phyloP scores from a whole-genome alignment of 257 asterid genomes.

The Ballota nigra region DNA sequence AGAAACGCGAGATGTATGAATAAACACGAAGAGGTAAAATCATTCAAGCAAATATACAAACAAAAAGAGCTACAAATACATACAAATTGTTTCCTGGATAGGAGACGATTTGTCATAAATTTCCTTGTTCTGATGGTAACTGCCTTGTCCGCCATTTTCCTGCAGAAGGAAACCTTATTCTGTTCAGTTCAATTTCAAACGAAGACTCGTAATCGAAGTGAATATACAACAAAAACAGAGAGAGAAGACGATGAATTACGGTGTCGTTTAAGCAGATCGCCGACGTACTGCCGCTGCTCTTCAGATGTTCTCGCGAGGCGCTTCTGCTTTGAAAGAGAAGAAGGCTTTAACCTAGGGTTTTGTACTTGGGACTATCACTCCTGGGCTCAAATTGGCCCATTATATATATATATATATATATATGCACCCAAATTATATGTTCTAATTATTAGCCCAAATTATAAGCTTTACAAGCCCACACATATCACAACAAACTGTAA shows the following conservation, averaged over 20 bases:
- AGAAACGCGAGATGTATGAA: not conserved
- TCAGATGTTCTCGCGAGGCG: conserved; percentile 23
- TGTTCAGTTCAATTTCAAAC: conserved; percentile 12
- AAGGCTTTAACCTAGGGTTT: conserved; percentile 34
- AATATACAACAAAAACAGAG: not conserved
- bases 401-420: not conserved
- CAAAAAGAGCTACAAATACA: conserved; percentile 8
- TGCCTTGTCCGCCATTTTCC: conserved; percentile 89
- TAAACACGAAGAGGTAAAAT: not conserved
- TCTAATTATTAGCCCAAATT: not conserved
- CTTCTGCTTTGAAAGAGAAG: not conserved
- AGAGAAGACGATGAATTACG: conserved; percentile 9
- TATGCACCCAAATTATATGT: no score
- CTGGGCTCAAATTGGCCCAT: conserved; percentile 18
- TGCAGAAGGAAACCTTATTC: not conserved
- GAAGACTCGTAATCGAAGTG: not conserved
- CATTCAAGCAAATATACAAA: not conserved
- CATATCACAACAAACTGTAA: no score
- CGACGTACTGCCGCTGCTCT: conserved; percentile 30
- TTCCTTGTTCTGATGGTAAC: conserved; percentile 86
- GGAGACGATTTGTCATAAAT: conserved; percentile 89
- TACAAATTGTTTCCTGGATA: conserved; percentile 85
- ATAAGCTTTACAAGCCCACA: no score
- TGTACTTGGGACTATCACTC: not conserved
- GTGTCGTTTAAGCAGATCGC: conserved; percentile 25